Conservation (phyloP, 2,329 filamentous ascomycete genomes). For the Nemania diffusa region DNA sequence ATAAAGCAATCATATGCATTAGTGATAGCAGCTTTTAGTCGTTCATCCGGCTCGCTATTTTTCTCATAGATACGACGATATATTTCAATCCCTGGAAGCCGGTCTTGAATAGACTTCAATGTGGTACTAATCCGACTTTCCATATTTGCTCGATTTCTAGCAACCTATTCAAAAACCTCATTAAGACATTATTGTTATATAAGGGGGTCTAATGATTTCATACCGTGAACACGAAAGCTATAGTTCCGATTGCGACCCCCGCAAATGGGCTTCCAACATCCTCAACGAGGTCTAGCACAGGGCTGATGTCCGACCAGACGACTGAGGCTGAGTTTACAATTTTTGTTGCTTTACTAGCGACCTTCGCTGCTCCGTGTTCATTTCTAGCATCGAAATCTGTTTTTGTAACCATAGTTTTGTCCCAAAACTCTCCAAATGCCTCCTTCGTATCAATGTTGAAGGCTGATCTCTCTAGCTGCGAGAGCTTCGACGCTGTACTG, state of each 20-base stretch:
- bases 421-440: slow-evolving; percentile 1
- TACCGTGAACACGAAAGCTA: slow-evolving; percentile 16
- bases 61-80: slow-evolving; percentile 11
- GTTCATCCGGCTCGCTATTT: background rate
- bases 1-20: slow-evolving; percentile 10
- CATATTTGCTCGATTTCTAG: slow-evolving; percentile 11
- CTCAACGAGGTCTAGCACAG: background rate
- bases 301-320: background rate
- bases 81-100: slow-evolving; percentile 14
- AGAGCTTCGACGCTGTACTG: background rate
- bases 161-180: slow-evolving; percentile 1
- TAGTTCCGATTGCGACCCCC: slow-evolving; percentile 8
- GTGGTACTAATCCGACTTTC: slow-evolving; percentile 4
- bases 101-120: slow-evolving; percentile 7
- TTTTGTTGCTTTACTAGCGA: background rate
- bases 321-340: background rate
- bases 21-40: background rate
- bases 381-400: background rate
- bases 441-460: slow-evolving; percentile 6
- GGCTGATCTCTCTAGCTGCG: slow-evolving; percentile 7
- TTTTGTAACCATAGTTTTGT: background rate
- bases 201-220: background rate
- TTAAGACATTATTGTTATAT: too few relatives aligned
- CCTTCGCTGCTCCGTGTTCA: background rate
- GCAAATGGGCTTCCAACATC: slow-evolving; percentile 1